These are phyloP conservation scores for Cyberlindnera maclurae DNA, from an alignment of 805 yeast genomes.

Conservation along the genomic window DNA sequence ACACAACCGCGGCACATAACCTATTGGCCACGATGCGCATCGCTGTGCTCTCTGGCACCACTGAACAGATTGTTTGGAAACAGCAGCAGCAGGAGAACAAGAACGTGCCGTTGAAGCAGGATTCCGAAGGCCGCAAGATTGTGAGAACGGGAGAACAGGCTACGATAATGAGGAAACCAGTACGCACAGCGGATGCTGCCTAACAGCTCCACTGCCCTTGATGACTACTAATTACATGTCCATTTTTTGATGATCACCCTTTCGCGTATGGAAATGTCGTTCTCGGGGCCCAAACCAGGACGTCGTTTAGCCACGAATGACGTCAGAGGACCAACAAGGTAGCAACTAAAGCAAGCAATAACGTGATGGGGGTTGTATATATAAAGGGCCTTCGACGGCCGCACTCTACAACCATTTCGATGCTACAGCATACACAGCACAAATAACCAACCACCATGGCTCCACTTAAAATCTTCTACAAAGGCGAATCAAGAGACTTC, in stretches of 20 bases:
- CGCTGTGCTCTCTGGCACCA: slow-evolving; percentile 75
- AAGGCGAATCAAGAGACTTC: slow-evolving; percentile 60
- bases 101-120: slow-evolving; percentile 48
- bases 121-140: slow-evolving; percentile 46
- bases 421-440: no score
- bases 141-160: slow-evolving; percentile 59
- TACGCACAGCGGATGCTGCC: slow-evolving; percentile 57
- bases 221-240: no score
- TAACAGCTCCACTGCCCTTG: slow-evolving; percentile 14
- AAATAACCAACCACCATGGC: slow-evolving; percentile 16
- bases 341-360: no score
- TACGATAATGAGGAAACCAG: slow-evolving; percentile 35
- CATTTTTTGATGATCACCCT: no score
- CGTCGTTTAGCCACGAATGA: no score
- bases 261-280: no score
- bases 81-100: slow-evolving; percentile 61
- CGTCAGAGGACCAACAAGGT: no score
- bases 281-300: no score
- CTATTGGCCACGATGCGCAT: slow-evolving; percentile 89
- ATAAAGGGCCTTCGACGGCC: no score
- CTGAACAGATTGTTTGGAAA: slow-evolving; percentile 79
- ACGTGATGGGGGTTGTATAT: no score
- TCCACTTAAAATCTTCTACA: slow-evolving; percentile 50
- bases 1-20: slow-evolving; percentile 90
- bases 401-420: no score